Conservation (phyloP, 2,329 filamentous ascomycete genomes). For the Ascocoryne sarcoides region DNA sequence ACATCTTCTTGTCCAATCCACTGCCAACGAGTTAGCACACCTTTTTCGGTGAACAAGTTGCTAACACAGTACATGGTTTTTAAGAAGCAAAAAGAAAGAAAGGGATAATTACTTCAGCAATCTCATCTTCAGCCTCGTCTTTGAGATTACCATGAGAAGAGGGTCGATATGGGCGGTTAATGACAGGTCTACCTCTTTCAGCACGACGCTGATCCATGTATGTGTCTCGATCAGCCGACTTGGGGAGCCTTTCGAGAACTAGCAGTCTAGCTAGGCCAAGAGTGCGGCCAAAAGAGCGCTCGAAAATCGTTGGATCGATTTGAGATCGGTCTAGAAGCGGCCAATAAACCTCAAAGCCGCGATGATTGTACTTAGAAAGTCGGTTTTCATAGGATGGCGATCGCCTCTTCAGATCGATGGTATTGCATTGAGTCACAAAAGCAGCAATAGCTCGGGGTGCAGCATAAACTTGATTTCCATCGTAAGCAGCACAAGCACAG, state of each 20-base stretch:
- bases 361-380: conserved; percentile 74
- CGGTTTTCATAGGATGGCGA: conserved; percentile 85
- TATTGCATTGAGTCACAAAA: conserved; percentile 76
- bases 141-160: conserved; percentile 62
- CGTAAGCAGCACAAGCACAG: conserved; percentile 71
- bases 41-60: too few relatives aligned
- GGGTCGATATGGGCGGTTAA: conserved; percentile 35
- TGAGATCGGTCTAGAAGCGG: conserved; percentile 62
- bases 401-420: conserved; percentile 67
- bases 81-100: too few relatives aligned
- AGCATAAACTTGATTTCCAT: conserved; percentile 71
- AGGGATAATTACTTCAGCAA: too few relatives aligned
- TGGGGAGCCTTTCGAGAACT: conserved; percentile 71
- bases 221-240: conserved; percentile 45
- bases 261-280: conserved; percentile 71
- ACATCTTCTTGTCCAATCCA: conserved; percentile 72
- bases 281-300: conserved; percentile 68
- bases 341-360: conserved; percentile 81
- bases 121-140: conserved; percentile 66
- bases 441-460: conserved; percentile 69
- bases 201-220: conserved; percentile 62
- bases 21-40: too few relatives aligned
- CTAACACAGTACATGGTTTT: too few relatives aligned
- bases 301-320: conserved; percentile 79
- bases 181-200: conserved; percentile 61